Conservation (phyloP, 2,329 filamentous ascomycete species). For the Geosmithia morbida region DNA sequence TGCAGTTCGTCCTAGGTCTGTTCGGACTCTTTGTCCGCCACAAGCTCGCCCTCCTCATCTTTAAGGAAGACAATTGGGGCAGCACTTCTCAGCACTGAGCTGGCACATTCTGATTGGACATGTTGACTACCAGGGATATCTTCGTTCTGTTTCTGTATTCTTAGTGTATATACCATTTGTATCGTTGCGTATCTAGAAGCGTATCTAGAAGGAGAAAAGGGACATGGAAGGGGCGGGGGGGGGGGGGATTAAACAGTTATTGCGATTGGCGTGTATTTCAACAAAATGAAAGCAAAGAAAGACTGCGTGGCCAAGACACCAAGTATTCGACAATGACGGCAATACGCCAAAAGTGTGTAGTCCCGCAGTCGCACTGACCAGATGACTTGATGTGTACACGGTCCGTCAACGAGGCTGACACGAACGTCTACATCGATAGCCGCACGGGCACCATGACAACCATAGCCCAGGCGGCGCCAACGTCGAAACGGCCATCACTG, state of each 20-base stretch:
- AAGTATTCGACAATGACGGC: background rate
- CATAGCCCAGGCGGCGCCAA: constrained; percentile 50
- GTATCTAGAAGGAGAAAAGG: no score
- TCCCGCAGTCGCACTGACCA: constrained; percentile 41
- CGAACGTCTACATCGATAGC: constrained; percentile 25
- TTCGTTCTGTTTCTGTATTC: no score
- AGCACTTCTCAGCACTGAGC: constrained; percentile 8
- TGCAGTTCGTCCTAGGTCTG: constrained; percentile 67
- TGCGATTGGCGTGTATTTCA: no score
- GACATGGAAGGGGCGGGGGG: no score
- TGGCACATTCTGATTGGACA: no score
- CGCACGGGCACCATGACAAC: constrained; percentile 49
- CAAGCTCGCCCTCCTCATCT: constrained; percentile 72
- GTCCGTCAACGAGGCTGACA: constrained; percentile 42
- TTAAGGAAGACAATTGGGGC: constrained; percentile 73
- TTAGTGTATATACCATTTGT: no score
- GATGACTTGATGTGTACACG: constrained; percentile 59
- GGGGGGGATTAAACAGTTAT: no score
- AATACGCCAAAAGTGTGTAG: background rate
- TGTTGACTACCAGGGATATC: no score
- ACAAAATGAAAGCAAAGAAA: no score
- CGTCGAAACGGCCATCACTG: constrained; percentile 35
- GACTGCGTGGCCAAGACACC: background rate
- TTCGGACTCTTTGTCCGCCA: constrained; percentile 77
- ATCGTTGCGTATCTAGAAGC: no score